Conservation (phyloP, 345 rosid genomes). For the Populus tremula region DNA sequence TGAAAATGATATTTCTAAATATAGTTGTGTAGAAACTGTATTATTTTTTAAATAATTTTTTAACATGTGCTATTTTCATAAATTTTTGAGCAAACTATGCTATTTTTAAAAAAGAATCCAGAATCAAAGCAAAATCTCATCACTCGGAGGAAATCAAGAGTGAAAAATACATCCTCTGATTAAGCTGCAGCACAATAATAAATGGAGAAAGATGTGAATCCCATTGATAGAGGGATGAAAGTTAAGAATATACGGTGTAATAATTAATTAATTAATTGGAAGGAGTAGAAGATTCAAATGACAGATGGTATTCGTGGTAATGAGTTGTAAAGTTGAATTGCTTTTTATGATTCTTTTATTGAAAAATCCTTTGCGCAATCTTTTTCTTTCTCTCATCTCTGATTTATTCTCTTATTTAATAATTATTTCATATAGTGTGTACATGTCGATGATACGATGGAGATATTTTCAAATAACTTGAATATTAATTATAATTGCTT, state of each 20-base stretch:
- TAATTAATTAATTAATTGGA: background rate
- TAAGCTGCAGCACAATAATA: background rate
- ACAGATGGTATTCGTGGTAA: background rate
- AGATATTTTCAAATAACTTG: too few species aligned
- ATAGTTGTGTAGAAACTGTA: too few species aligned
- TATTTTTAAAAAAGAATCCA: too few species aligned
- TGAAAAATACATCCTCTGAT: background rate
- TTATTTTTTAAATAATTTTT: too few species aligned
- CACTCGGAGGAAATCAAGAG: background rate
- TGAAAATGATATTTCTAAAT: too few species aligned
- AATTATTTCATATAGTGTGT: too few species aligned
- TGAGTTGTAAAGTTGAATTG: background rate
- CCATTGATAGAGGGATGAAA: background rate
- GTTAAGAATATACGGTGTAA: background rate
- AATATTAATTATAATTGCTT: too few species aligned
- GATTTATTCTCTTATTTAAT: too few species aligned
- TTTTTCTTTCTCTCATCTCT: background rate
- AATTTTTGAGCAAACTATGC: fast-evolving
- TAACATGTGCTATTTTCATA: too few species aligned
- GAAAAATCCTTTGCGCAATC: background rate
- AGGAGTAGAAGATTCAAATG: background rate
- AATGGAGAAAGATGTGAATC: background rate
- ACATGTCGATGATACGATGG: too few species aligned
- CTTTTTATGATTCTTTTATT: background rate
- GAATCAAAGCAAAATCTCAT: too few species aligned